phyloP scores from a whole-genome alignment of 257 asterid genomes.

The Capsicum chinense region DNA sequence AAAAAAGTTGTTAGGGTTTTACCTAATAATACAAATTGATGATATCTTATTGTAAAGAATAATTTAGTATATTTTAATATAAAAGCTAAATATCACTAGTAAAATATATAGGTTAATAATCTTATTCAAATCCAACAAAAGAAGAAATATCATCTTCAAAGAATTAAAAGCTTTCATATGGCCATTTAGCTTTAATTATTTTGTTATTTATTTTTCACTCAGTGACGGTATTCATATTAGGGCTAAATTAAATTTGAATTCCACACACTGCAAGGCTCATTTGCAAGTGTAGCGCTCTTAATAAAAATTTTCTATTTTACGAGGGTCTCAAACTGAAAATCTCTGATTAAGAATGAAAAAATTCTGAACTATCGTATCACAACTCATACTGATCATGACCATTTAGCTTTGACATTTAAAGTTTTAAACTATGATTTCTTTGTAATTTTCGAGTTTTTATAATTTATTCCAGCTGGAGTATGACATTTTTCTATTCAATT shows the following conservation, averaged over 20 bases:
- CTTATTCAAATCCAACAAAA: no score
- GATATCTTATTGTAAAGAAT: neutral
- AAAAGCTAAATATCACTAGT: no score
- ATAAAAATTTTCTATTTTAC: neutral
- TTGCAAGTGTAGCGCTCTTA: neutral
- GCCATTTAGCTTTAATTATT: no score
- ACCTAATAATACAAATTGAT: neutral
- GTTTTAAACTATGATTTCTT: neutral
- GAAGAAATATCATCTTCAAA: no score
- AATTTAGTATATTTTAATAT: neutral
- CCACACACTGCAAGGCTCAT: rapidly evolving
- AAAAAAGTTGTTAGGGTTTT: neutral
- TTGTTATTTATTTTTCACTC: no score
- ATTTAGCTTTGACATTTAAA: neutral
- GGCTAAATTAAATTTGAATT: neutral
- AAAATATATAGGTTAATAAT: no score
- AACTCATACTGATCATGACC: neutral
- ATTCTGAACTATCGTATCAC: neutral
- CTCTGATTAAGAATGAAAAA: neutral
- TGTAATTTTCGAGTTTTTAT: neutral
- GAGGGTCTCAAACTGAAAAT: rapidly evolving
- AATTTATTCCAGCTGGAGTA: neutral
- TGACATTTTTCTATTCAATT: neutral
- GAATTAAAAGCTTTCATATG: no score
- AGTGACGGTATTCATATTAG: no score